These are phyloP conservation scores for Cercospora janseana DNA, from an alignment of 2,329 filamentous ascomycete genomes.

Conservation along the genomic window DNA sequence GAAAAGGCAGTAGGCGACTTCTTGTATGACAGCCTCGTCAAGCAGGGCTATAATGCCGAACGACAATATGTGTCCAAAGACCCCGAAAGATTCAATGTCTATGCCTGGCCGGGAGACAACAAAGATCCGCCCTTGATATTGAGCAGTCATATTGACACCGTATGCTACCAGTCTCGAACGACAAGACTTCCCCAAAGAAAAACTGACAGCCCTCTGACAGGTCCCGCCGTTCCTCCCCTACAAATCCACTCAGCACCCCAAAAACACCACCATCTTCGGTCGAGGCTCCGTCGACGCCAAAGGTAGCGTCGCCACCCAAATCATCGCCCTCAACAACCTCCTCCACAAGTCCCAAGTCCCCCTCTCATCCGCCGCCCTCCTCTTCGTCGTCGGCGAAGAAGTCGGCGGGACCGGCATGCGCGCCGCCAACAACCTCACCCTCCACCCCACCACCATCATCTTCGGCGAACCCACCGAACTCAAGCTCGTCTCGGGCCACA, in stretches of 20 bases:
- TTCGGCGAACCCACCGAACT: constrained; percentile 93
- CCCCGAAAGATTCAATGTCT: constrained; percentile 66
- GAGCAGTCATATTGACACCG: constrained; percentile 78
- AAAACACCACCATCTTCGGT: constrained; percentile 52
- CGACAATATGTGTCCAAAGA: constrained; percentile 52
- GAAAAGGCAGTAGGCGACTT: constrained; percentile 68
- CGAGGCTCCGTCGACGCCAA: constrained; percentile 68
- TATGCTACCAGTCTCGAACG: constrained; percentile 33
- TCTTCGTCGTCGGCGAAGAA: constrained; percentile 80
- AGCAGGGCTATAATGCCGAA: constrained; percentile 61
- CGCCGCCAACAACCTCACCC: constrained; percentile 48
- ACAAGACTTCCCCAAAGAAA: neutral
- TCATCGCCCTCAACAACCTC: constrained; percentile 62
- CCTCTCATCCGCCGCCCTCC: constrained; percentile 49
- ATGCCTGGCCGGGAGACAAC: constrained; percentile 60
- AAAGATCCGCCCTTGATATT: constrained; percentile 62
- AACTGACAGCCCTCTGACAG: constrained; percentile 21
- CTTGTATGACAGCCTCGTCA: constrained; percentile 64
- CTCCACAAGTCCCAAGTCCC: constrained; percentile 43
- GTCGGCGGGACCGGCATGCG: constrained; percentile 77
- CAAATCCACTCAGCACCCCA: constrained; percentile 45
- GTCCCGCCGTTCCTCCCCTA: constrained; percentile 74
- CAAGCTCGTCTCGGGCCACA: constrained; percentile 86
- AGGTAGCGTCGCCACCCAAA: constrained; percentile 65
- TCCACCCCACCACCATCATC: constrained; percentile 63